Base-by-base conservation (phyloP, 2,329 filamentous ascomycete species). In the Bipolaris bicolor region DNA sequence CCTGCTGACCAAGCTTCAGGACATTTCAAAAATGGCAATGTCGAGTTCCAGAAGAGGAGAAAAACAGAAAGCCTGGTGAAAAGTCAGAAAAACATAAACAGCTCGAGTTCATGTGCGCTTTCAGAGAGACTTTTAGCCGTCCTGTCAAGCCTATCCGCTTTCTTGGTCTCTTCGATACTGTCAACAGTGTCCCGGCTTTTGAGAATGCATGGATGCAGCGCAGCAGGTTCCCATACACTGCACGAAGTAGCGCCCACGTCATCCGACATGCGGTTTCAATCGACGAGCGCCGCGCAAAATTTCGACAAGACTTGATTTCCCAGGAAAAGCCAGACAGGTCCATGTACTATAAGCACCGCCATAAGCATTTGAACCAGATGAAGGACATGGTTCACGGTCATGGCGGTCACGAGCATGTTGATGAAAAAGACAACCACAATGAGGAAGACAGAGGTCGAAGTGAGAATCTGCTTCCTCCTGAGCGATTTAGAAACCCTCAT, bases 101-200 rank as follows among this genome's bases (percentile, higher is more conserved):
- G 77, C 90, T 90, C 63, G 77, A 83, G 7, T 93, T 90, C 68
- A 90, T 94, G 86, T 90, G 88, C 64, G 87, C 86, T 0, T 95
- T 95, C 70, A 84, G 90, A 18, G 89, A 93, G 74, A 94, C 90
- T 0, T 95, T 95, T 70, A 90, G 88, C 40, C 81, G 91, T 0
- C 90, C 90, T 0, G 88, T 92, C 1, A 83, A 87, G 10, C 83
- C 89, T 0, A 91, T 94, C 59, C 83, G 84, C 1, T 93, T 94
- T 64, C 80, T 95, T 1, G 91, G 91, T 0, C 81, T 95, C 0
- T 95, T 94, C 61, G 90, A 94, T 65, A 92, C 90, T 0, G 90
- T 94, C 61, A 93, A 93, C 67, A 90, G 88, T 13, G 90, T 93
- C 0, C 90, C 90, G 1, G 82, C 84, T 3, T 95, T 95, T 57